These are phyloP conservation scores for Flammula alnicola DNA, from an alignment of 1,284 basidiomycete genomes.

Conservation along the genomic window DNA sequence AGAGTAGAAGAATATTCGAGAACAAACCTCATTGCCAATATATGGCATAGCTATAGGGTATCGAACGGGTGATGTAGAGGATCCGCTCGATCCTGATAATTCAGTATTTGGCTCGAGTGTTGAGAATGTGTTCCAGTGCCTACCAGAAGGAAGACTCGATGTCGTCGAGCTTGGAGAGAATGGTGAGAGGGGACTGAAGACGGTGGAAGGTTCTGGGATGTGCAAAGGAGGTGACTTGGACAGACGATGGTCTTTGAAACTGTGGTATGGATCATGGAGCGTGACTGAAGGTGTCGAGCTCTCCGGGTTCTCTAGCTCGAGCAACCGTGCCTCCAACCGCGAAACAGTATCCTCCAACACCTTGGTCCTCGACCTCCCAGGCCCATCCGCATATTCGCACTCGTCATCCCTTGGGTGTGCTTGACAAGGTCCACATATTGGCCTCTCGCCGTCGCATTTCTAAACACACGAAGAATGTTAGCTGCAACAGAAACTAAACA, in stretches of 20 bases:
- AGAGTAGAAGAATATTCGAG: conserved; percentile 2
- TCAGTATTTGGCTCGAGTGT: conserved; percentile 39
- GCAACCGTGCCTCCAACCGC: conserved; percentile 45
- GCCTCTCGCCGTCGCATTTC: conserved; percentile 53
- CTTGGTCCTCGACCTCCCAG: conserved; percentile 47
- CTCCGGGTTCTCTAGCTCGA: conserved; percentile 50
- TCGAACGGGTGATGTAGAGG: conserved; percentile 39
- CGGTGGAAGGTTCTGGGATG: conserved; percentile 34
- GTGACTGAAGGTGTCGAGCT: conserved; percentile 46
- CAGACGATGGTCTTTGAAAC: conserved; percentile 34
- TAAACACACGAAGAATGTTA: conserved; percentile 27
- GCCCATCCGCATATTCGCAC: conserved; percentile 52
- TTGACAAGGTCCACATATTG: conserved; percentile 48
- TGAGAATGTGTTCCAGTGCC: conserved; percentile 41
- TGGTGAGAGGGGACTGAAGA: conserved; percentile 37
- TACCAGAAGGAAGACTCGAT: conserved; percentile 46
- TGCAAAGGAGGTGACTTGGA: conserved; percentile 37
- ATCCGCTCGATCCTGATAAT: conserved; percentile 43
- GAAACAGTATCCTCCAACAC: conserved; percentile 48
- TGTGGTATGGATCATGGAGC: conserved; percentile 49
- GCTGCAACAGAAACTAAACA: conserved; percentile 4
- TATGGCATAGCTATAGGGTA: conserved; percentile 37
- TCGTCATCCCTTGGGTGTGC: conserved; percentile 48
- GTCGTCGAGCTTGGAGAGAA: conserved; percentile 47
- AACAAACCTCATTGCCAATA: conserved; percentile 38